Percentiles rank a stretch among this genome's conserved stretches.
Evolutionary conservation across 2,329 filamentous ascomycete genomes (phyloP).

Genomic region (Sporothrix mexicana): DNA sequence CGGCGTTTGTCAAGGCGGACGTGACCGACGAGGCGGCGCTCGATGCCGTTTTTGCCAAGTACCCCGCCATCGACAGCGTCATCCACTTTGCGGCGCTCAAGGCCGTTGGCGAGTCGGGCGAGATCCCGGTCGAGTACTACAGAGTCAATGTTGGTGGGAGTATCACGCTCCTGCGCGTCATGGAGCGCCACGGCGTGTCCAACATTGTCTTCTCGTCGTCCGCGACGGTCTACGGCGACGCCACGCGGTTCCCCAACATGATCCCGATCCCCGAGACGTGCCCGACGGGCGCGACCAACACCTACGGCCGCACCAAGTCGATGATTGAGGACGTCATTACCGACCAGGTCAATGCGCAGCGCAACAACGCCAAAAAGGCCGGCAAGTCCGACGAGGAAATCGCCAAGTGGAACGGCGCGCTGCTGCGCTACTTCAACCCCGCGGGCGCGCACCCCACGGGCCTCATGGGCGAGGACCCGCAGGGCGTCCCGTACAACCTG

Average conservation of each 20-base stretch:
- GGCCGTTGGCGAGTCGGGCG: slow-evolving; percentile 93
- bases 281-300: slow-evolving; percentile 95
- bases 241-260: slow-evolving; percentile 95
- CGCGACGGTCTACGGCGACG: slow-evolving; percentile 97
- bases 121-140: slow-evolving; percentile 97
- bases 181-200: slow-evolving; percentile 87
- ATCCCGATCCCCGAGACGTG: slow-evolving; percentile 98
- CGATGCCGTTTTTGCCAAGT: slow-evolving; percentile 83
- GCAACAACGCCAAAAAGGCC: slow-evolving; percentile 79
- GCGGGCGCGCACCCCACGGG: slow-evolving; percentile 92
- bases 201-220: slow-evolving; percentile 99
- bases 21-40: slow-evolving; percentile 84
- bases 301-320: slow-evolving; percentile 95
- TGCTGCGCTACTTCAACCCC: slow-evolving; percentile 98
- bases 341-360: slow-evolving; percentile 86
- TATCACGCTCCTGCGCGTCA: slow-evolving; percentile 81
- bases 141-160: slow-evolving; percentile 94
- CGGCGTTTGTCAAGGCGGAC: slow-evolving; percentile 83
- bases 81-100: slow-evolving; percentile 99
- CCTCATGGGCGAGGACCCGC: slow-evolving; percentile 97
- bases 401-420: slow-evolving; percentile 88
- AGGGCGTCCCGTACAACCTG: slow-evolving; percentile 94
- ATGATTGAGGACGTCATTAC: slow-evolving; percentile 91
- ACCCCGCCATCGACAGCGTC: slow-evolving; percentile 95
- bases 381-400: slow-evolving; percentile 75